phyloP scores from a whole-genome alignment of 2,329 filamentous ascomycete genomes.

The Fusarium udum region DNA sequence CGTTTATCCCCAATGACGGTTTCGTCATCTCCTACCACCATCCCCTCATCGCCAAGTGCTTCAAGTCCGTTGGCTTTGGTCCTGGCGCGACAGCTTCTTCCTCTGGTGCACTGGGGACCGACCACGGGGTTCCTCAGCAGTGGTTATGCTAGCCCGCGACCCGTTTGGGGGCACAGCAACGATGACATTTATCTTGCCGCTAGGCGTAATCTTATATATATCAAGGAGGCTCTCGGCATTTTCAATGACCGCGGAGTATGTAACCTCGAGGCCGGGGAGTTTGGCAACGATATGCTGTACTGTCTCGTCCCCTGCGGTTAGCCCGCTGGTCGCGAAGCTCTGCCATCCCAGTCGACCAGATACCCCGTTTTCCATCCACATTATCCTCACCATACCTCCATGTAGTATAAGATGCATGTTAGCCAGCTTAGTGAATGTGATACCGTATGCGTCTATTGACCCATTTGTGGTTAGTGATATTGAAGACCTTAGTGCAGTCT shows the following conservation, averaged over 20 bases:
- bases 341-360: no score
- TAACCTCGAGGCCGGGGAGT: neutral
- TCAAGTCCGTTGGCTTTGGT: neutral
- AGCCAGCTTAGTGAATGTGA: no score
- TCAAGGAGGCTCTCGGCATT: neutral
- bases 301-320: neutral
- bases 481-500: no score
- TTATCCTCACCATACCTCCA: no score
- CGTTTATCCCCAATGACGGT: no score
- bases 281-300: neutral
- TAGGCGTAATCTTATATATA: neutral
- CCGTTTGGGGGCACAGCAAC: neutral
- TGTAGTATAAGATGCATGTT: no score
- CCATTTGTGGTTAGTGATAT: no score
- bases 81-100: neutral
- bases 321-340: neutral
- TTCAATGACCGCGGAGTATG: accelerated
- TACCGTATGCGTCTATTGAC: no score
- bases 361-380: no score
- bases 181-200: accelerated
- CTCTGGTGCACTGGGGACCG: neutral
- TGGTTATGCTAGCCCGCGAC: neutral
- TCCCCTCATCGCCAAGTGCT: neutral
- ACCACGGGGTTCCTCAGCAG: neutral
- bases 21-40: neutral